Evolutionary conservation across 2,329 filamentous ascomycete species (phyloP).

Genomic region (Aureobasidium uvarum): DNA sequence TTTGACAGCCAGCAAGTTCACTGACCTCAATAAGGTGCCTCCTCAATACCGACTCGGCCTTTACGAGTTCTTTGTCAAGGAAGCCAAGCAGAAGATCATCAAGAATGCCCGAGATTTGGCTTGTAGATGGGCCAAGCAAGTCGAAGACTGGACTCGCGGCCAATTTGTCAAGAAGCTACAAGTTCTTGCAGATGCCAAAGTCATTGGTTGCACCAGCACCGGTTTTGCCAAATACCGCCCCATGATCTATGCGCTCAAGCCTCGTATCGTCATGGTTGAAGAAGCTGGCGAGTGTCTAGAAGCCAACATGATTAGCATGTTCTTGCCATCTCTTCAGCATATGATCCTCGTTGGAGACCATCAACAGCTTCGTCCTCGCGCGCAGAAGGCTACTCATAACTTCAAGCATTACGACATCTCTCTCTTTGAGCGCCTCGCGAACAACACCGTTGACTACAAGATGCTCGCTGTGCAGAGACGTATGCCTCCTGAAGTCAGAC

Average conservation of each 20-base stretch:
- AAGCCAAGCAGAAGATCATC: constrained; percentile 52
- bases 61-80: constrained; percentile 63
- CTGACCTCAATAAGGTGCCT: constrained; percentile 63
- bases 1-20: constrained; percentile 7
- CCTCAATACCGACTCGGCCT: constrained; percentile 58
- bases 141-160: constrained; percentile 55
- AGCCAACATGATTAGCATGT: constrained; percentile 59
- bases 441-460: constrained; percentile 61
- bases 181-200: constrained; percentile 59
- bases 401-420: constrained; percentile 71
- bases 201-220: constrained; percentile 72
- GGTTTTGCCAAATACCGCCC: constrained; percentile 77
- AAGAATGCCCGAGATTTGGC: constrained; percentile 52
- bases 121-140: constrained; percentile 51
- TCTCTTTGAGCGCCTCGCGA: constrained; percentile 76
- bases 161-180: constrained; percentile 60
- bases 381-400: constrained; percentile 58
- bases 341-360: constrained; percentile 75
- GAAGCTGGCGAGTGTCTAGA: constrained; percentile 76
- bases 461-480: constrained; percentile 67
- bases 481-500: constrained; percentile 68
- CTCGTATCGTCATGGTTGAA: constrained; percentile 70
- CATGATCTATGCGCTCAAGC: constrained; percentile 63
- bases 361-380: constrained; percentile 71
- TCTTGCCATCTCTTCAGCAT: constrained; percentile 62